Base-by-base conservation (phyloP, 768 basidiomycete genomes). In the Floccularia luteovirens region DNA sequence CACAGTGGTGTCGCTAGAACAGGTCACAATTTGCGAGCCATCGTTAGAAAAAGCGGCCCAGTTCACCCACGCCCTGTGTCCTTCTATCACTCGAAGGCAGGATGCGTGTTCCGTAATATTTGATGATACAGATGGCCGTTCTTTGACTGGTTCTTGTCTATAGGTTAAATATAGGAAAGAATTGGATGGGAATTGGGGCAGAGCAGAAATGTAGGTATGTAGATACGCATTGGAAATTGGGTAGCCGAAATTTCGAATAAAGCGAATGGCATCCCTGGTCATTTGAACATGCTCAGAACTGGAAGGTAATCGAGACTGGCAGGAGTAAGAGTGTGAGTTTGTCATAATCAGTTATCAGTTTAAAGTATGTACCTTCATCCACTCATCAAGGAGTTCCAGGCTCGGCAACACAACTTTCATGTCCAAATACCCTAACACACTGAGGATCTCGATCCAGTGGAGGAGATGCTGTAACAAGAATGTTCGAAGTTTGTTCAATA, bases 381-480 rank as follows among this genome's bases (percentile, higher is more conserved):
- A 23, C 4, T 38, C 37, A 24, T 38, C 23, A 7, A 38, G 22
- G 5, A 38, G 20, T n/a, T 24, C 37, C 13, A 24, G 14, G 22
- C 17, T 23, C 14, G 12, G 11, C n/a, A 22, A 2, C 13, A 25
- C 27, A 5, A n/a, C 25, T 5, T 20, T 16, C 13, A 10, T 24
- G 13, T 28, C 37, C 13, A 38, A 25, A 20, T 16, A 16, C 16
- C 16, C 39, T 14, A 40, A 30, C 13, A 31, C 5, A 31, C 39
- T 40, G 14, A 31, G 19, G 6, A 40, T 17, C 20, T 40, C 25
- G 4, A 40, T 11, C 39, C 39, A 40, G 23, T 40, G 39, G n/a
- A 40, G 23, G 27, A 31, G 8, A 25, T 40, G 39, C 3, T 31
- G 11, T 4, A 10, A 7, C 7, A 40, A 14, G 16, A 40, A 31